Evolutionary conservation across 257 asterid species (phyloP).

Genomic region (Cinchona pubescens): DNA sequence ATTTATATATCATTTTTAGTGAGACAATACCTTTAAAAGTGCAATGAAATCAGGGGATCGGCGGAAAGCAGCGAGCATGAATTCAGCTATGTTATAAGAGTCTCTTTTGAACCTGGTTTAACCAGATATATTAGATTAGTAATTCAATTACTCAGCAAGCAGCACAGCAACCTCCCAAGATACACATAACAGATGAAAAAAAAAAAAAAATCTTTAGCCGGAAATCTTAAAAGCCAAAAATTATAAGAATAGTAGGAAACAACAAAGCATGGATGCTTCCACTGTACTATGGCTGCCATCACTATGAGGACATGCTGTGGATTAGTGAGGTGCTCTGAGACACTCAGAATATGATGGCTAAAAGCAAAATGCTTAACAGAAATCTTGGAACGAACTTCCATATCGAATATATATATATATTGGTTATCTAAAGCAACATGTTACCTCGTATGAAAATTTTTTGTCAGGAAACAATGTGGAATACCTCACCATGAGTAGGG

Average conservation of each 20-base stretch:
- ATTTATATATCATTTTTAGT: background rate
- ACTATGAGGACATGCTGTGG: too few species aligned
- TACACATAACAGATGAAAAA: too few species aligned
- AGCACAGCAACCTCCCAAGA: background rate
- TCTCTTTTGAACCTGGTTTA: slow-evolving; percentile 69
- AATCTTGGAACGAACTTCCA: background rate
- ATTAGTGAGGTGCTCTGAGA: too few species aligned
- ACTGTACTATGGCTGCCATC: too few species aligned
- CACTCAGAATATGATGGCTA: too few species aligned
- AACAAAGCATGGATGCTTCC: too few species aligned
- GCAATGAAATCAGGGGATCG: slow-evolving; percentile 82
- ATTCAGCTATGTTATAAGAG: slow-evolving; percentile 81
- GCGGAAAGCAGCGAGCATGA: slow-evolving; percentile 79
- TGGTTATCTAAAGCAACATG: background rate
- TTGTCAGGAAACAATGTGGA: slow-evolving; percentile 84
- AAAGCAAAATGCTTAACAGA: too few species aligned
- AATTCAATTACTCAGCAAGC: background rate
- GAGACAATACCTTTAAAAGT: slow-evolving; percentile 64
- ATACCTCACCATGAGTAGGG: slow-evolving; percentile 74
- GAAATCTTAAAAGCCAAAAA: background rate
- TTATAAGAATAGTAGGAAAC: background rate
- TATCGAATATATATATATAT: background rate
- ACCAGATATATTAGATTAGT: slow-evolving; percentile 16
- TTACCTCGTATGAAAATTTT: slow-evolving; percentile 72
- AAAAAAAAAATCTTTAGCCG: background rate